Conservation (phyloP, 108 stramenopile species). For the Nitzschia sp. region DNA sequence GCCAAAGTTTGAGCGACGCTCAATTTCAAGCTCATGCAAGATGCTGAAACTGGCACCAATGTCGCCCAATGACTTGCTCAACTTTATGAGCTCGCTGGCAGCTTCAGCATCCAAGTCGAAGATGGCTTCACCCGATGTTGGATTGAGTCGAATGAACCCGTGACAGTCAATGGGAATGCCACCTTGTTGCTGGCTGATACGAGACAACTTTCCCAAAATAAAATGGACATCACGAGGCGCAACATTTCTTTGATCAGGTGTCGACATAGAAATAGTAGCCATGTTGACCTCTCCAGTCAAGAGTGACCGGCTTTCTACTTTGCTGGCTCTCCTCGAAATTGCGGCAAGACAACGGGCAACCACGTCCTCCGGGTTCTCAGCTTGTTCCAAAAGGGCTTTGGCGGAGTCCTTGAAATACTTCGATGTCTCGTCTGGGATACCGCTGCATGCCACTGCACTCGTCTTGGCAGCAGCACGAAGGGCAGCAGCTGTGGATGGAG, state of each 20-base stretch:
- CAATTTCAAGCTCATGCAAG: slow-evolving; percentile 72
- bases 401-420: slow-evolving; percentile 81
- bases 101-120: slow-evolving; percentile 88
- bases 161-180: slow-evolving; percentile 70
- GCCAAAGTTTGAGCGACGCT: slow-evolving; percentile 74
- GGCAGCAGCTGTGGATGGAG: slow-evolving; percentile 79
- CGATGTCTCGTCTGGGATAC: slow-evolving; percentile 77
- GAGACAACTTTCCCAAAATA: slow-evolving; percentile 76
- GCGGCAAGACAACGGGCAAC: slow-evolving; percentile 89
- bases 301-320: slow-evolving; percentile 72
- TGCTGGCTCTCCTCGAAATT: slow-evolving; percentile 68
- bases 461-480: slow-evolving; percentile 82
- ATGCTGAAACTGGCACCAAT: slow-evolving; percentile 71
- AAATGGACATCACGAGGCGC: slow-evolving; percentile 86
- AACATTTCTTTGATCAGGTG: slow-evolving; percentile 53
- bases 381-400: slow-evolving; percentile 49
- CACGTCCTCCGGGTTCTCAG: slow-evolving; percentile 51
- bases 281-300: slow-evolving; percentile 82
- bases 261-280: slow-evolving; percentile 79
- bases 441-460: slow-evolving; percentile 70
- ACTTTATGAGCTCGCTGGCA: slow-evolving; percentile 77
- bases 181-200: slow-evolving; percentile 69
- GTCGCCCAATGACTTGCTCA: slow-evolving; percentile 72
- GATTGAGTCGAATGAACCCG: slow-evolving; percentile 78
- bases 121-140: slow-evolving; percentile 64